Conservation (phyloP, 495 filamentous ascomycete species). For the Tuber aestivum region DNA sequence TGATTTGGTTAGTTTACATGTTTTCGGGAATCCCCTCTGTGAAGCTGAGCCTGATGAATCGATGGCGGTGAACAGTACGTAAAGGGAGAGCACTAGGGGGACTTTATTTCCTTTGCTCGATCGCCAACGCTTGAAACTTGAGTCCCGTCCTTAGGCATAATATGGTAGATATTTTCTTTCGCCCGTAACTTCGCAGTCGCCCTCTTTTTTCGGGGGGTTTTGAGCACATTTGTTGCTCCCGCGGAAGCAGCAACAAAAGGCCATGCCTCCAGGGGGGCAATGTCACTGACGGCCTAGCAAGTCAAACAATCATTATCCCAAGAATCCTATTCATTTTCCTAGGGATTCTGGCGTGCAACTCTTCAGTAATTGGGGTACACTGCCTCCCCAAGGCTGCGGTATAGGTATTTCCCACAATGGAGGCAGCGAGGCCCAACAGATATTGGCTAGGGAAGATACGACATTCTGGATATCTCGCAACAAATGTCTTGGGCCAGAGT, state of each 20-base stretch:
- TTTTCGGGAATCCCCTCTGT: too few species aligned
- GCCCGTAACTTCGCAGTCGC: constrained; percentile 13
- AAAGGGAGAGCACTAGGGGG: background rate
- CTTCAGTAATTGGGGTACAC: constrained; percentile 46
- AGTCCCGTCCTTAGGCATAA: background rate
- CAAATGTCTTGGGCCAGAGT: too few species aligned
- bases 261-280: constrained; percentile 47
- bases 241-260: constrained; percentile 35
- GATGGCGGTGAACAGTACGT: background rate
- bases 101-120: background rate
- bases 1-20: too few species aligned
- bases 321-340: background rate
- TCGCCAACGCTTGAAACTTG: background rate
- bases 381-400: constrained; percentile 43
- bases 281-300: constrained; percentile 45
- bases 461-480: constrained; percentile 46
- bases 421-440: constrained; percentile 45
- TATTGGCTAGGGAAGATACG: background rate
- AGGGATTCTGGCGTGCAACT: constrained; percentile 47
- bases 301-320: background rate
- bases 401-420: constrained; percentile 48
- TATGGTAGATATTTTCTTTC: constrained; percentile 2
- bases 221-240: constrained; percentile 16
- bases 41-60: background rate
- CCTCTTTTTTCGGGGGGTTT: constrained; percentile 15